These are phyloP conservation scores for Penicillium carneum DNA, from an alignment of 2,329 filamentous ascomycete species.

Conservation along the genomic window DNA sequence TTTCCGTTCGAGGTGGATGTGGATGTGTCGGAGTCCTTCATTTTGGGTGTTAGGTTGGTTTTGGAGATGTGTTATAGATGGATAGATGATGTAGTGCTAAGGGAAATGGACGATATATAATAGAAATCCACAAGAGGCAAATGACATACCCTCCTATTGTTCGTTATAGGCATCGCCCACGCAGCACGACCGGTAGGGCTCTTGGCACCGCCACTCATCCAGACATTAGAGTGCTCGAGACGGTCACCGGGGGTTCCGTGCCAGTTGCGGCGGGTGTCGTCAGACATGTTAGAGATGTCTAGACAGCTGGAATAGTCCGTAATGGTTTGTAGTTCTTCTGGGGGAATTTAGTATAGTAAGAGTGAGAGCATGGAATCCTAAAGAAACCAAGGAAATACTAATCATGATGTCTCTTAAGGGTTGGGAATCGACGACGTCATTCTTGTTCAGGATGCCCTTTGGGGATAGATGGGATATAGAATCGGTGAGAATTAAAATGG, in stretches of 20 bases:
- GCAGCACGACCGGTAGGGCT: slow-evolving; percentile 33
- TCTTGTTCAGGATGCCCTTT: slow-evolving; percentile 6
- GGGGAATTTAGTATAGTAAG: background rate
- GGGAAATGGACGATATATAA: background rate
- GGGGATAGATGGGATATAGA: background rate
- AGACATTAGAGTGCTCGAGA: slow-evolving; percentile 48
- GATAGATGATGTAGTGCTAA: background rate
- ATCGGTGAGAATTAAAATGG: background rate
- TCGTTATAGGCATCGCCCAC: slow-evolving; percentile 32
- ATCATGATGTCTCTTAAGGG: background rate
- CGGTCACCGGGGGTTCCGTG: slow-evolving; percentile 45
- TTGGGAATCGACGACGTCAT: slow-evolving; percentile 38
- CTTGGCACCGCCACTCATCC: slow-evolving; percentile 44
- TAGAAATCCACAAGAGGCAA: background rate
- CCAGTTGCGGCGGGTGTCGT: slow-evolving; percentile 44
- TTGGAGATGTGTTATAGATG: background rate
- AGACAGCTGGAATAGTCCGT: slow-evolving; percentile 16
- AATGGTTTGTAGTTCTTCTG: background rate
- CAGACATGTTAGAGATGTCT: slow-evolving; percentile 32
- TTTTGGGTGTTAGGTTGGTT: background rate
- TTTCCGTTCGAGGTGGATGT: slow-evolving; percentile 35
- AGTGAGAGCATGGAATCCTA: background rate
- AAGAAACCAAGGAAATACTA: background rate
- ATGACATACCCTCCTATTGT: slow-evolving; percentile 40
- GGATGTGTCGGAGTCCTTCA: slow-evolving; percentile 42